These are phyloP conservation scores for Gossypium ekmanianum DNA, from an alignment of 345 rosid genomes.

Conservation along the genomic window DNA sequence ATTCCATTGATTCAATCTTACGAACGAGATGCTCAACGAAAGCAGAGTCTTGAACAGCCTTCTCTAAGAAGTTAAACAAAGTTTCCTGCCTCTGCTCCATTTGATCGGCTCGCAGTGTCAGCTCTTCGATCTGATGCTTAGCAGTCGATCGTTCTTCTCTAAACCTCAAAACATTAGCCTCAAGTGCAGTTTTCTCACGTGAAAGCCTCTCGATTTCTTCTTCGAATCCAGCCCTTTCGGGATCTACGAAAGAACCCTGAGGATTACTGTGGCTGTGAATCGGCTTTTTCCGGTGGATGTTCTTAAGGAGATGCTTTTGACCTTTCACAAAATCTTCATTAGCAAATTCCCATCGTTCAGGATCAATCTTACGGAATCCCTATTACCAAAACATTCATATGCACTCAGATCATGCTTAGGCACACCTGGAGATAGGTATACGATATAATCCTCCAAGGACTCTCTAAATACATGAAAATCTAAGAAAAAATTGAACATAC, in stretches of 20 bases:
- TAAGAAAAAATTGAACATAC: too few relatives aligned
- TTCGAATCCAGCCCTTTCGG: slow-evolving; percentile 63
- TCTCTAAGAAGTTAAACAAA: slow-evolving; percentile 50
- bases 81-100: slow-evolving; percentile 71
- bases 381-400: slow-evolving; percentile 27
- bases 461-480: too few relatives aligned
- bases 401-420: too few relatives aligned
- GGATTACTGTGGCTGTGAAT: slow-evolving; percentile 92
- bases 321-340: slow-evolving; percentile 84
- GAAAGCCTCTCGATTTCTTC: slow-evolving; percentile 72
- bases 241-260: slow-evolving; percentile 46
- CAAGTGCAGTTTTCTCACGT: slow-evolving; percentile 60
- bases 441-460: too few relatives aligned
- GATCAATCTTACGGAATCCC: slow-evolving; percentile 94
- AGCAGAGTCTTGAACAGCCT: slow-evolving; percentile 45
- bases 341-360: slow-evolving; percentile 89
- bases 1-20: slow-evolving; percentile 65
- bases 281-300: slow-evolving; percentile 83
- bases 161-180: slow-evolving; percentile 50
- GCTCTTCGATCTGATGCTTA: slow-evolving; percentile 57
- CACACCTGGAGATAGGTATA: too few relatives aligned
- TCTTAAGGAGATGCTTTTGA: slow-evolving; percentile 88
- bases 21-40: slow-evolving; percentile 57
- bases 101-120: slow-evolving; percentile 40
- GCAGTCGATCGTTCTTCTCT: slow-evolving; percentile 55